Evolutionary conservation across 1,284 basidiomycete species (phyloP).

Genomic region (Schizopora paradoxa): DNA sequence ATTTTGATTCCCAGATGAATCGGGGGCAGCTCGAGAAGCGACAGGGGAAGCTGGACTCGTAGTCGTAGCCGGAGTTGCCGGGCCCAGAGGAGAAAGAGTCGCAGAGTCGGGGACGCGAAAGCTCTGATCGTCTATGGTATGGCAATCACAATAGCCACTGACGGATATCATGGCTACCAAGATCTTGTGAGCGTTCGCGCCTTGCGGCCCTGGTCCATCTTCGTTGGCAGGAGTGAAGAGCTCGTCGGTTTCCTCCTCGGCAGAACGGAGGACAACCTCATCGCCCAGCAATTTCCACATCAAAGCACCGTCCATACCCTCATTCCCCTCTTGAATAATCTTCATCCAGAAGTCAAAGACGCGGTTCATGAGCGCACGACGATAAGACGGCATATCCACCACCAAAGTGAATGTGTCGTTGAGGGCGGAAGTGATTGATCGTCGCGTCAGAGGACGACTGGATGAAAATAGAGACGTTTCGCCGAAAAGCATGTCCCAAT

Average conservation of each 20-base stretch:
- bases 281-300: slow-evolving; percentile 62
- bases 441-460: slow-evolving; percentile 48
- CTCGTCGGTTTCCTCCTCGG: slow-evolving; percentile 33
- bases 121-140: slow-evolving; percentile 19
- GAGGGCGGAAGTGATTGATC: slow-evolving; percentile 49
- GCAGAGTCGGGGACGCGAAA: slow-evolving; percentile 27
- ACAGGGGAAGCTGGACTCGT: slow-evolving; percentile 43
- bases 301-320: slow-evolving; percentile 39
- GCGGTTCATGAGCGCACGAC: slow-evolving; percentile 53
- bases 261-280: slow-evolving; percentile 49
- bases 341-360: slow-evolving; percentile 49
- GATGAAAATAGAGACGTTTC: slow-evolving; percentile 43
- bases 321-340: slow-evolving; percentile 31
- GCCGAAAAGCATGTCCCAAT: slow-evolving; percentile 55
- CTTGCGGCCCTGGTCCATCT: slow-evolving; percentile 2
- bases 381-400: slow-evolving; percentile 61
- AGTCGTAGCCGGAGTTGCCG: slow-evolving; percentile 28
- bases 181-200: slow-evolving; percentile 15
- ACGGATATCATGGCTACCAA: slow-evolving; percentile 8
- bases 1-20: slow-evolving; percentile 43
- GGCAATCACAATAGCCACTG: slow-evolving; percentile 11
- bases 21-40: slow-evolving; percentile 51
- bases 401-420: slow-evolving; percentile 55
- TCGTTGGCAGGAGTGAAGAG: slow-evolving; percentile 11
- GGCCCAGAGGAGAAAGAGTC: slow-evolving; percentile 20